Evolutionary conservation across 164 flowering plant genomes (phyloP), one percentile per base, ranked within the genome.

Genomic region (Vitis cinerea): DNA sequence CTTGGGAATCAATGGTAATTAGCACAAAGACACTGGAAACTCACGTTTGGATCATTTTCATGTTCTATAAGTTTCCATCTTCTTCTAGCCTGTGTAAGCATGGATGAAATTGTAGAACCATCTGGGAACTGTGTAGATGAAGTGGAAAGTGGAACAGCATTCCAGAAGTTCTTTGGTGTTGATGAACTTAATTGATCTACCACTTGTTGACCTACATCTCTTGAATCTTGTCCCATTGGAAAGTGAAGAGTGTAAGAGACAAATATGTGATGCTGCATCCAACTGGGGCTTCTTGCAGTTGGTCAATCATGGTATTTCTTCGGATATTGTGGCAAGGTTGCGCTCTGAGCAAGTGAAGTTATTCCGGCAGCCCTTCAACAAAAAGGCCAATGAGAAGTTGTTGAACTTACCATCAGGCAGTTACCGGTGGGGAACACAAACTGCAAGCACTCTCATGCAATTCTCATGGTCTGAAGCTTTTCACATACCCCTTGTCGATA

Each of bases 391-490:
- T 27, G 61, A 69, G 47, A 83, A 77, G 37, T 66, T 82, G 16
- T 47, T 75, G 73, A 78, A 71, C 50, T 71, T 85, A 17, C 75
- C 85, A 3, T 63, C 69, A 1, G 82, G 80, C 16, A 83, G 83
- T 71, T 93, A 93, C 73, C 85, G 94, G 0, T 90, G 94, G 93
- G 96, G n/a, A 0, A 76, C 90, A 16, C 92, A 90, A 2, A 58
- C 70, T 1, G 90, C 96, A 9, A 84, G 85, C 53, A 74, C 78
- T 57, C 57, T 81, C 27, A 58, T 27, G 49, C 93, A 90, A 67
- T 73, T 90, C 5, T 79, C 85, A 8, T 93, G 96, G 98, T 89
- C 91, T 0, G 98, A 93, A 75, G 93, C 98, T 3, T 88, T 89
- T 68, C 96, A 90, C 62, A 80, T 93, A 0, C 81, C 88, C 49